Evolutionary conservation across 352 stramenopile genomes (phyloP), one percentile per base, ranked within the genome.

Genomic region (Pythium angustatum): DNA sequence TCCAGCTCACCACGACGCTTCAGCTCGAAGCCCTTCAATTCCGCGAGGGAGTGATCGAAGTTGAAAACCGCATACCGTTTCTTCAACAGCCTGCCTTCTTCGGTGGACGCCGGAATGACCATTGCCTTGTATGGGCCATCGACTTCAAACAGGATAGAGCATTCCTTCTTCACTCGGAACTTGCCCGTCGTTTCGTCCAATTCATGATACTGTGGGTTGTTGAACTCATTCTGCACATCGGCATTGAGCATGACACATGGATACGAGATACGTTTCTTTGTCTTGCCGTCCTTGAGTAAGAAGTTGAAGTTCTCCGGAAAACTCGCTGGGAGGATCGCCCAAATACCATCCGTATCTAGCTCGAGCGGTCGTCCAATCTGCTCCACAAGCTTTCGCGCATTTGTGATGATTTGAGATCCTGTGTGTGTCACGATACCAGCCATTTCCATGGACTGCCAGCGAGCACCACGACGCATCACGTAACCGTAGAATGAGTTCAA

Each of bases 391-490:
- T 96, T 85, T 22, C 96, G 85, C 47, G 95, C 94, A 53, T 98
- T 93, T 8, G 90, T 99, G 75, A 99, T 99, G 47, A 99, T 97
- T 71, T 97, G 91, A 5, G 96, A 98, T 27, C 98, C 98, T 15
- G 96, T 99, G 73, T 99, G 95, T 0, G 98, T 99, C 7, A 99
- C 98, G 59, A 99, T 99, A 44, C 85, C 98, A 44, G 97, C 98
- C 98, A 99, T 99, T 69, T 99, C 94, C 97, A 99, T 99, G 1
- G 93, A 99, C 58, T 98, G 88, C 98, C 98, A 99, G 11, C 98
- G 84, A 7, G 97, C 97, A 38, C 98, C 98, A 62, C 99, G 99
- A 27, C 98, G 88, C 97, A 99, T 99, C 7, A 99, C 98, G 72
- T 99, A 94, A 14, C 98, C 98, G 67, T 99, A 99, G 68, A 99